Base-by-base conservation (phyloP, 1,284 basidiomycete species). In the Ustilago hordei region DNA sequence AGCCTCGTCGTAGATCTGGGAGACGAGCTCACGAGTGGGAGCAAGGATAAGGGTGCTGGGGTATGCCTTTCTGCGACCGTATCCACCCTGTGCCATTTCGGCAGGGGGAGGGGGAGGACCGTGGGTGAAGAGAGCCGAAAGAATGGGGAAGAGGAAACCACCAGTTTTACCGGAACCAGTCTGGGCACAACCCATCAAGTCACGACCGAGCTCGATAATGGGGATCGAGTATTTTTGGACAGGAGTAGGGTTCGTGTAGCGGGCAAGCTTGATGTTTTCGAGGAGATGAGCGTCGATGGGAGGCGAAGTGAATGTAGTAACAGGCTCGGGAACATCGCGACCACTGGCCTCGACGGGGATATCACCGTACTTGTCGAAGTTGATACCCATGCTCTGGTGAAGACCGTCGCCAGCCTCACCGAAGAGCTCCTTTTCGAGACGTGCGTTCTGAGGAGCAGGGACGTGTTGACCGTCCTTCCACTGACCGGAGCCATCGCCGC, bases 221-320 rank as follows among this genome's bases (percentile, higher is more conserved):
- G 96, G 97, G 85, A 99, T 94, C 81, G 97, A 99, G 88, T 98
- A 98, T 90, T 99, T 99, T 91, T 99, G 97, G 78, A 99, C 97
- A 32, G 96, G 96, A 60, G 96, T 99, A 23, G 96, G 96, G 61
- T 92, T 94, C 75, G 91, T 91, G 90, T 99, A 99, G 88, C 91
- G 93, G 85, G 97, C 93, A 87, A 91, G 92, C 61, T 90, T 89
- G 84, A 99, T 99, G 89, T 99, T 99, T 87, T 97, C 94, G 75
- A 99, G 89, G 35, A 99, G 91, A 86, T 96, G 92, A 52, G 93
- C 90, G 88, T 99, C 95, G 85, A 99, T 89, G 76, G 95, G 95
- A 56, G 95, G 92, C 85, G 90, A 91, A 64, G 92, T 93, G 89
- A 99, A 99, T 67, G 91, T 90, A 77, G 87, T 90, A 80, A 98